phyloP scores from a whole-genome alignment of 345 rosid species.

The Mangifera indica region DNA sequence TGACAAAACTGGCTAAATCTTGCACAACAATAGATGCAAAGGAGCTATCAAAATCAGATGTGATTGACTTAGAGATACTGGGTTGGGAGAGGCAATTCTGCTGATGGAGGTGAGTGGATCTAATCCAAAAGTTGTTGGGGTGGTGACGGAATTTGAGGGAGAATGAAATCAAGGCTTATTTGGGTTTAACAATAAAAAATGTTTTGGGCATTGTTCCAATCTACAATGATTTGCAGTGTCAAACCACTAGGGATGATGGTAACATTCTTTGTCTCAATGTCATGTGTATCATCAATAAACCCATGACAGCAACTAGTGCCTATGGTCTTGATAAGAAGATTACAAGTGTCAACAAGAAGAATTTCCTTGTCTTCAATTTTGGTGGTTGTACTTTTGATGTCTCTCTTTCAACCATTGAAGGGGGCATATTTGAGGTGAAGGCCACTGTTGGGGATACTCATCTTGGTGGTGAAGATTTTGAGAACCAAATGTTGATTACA shows the following conservation, averaged over 20 bases:
- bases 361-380: constrained; percentile 67
- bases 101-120: too few relatives aligned
- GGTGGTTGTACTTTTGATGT: constrained; percentile 86
- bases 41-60: too few relatives aligned
- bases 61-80: too few relatives aligned
- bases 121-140: too few relatives aligned
- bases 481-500: constrained; percentile 78
- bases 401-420: constrained; percentile 74
- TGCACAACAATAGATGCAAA: too few relatives aligned
- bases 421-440: constrained; percentile 76
- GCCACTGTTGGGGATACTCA: constrained; percentile 78
- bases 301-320: constrained; percentile 79
- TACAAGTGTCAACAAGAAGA: constrained; percentile 72
- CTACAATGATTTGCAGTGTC: constrained; percentile 80
- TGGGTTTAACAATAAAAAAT: constrained; percentile 58
- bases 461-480: constrained; percentile 79
- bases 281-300: constrained; percentile 73
- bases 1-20: too few relatives aligned
- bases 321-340: constrained; percentile 82
- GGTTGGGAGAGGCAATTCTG: too few relatives aligned
- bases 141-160: too few relatives aligned
- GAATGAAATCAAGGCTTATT: constrained; percentile 43
- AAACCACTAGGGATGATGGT: constrained; percentile 76
- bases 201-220: constrained; percentile 78
- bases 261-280: constrained; percentile 73